phyloP scores from a whole-genome alignment of 202 grass and related monocot genomes.

The Tripidium arundinaceum region DNA sequence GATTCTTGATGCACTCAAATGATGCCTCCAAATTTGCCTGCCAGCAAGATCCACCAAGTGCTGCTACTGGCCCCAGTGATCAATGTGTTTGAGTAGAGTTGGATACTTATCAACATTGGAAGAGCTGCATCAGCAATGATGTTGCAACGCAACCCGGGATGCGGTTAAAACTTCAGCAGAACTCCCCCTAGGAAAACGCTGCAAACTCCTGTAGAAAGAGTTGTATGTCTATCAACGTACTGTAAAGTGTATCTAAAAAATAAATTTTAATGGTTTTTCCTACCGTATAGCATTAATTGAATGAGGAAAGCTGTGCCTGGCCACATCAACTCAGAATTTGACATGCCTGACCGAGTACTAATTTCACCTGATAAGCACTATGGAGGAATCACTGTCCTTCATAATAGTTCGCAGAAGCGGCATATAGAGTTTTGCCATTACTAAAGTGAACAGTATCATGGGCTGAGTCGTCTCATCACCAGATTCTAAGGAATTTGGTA shows the following conservation, averaged over 20 bases:
- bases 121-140: too few relatives aligned
- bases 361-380: not conserved
- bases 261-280: too few relatives aligned
- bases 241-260: too few relatives aligned
- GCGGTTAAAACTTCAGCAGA: too few relatives aligned
- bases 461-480: constrained; percentile 6
- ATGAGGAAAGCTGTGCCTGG: not conserved
- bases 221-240: too few relatives aligned
- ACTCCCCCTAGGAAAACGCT: too few relatives aligned
- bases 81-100: not conserved
- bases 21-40: constrained; percentile 8
- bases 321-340: not conserved
- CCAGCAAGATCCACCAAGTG: constrained; percentile 11
- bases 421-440: not conserved
- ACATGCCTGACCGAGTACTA: too few relatives aligned
- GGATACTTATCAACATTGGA: not conserved
- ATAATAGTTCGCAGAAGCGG: not conserved
- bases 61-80: not conserved
- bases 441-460: not conserved
- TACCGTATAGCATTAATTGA: not conserved
- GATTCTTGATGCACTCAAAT: constrained; percentile 13
- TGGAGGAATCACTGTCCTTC: not conserved
- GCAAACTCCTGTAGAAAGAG: too few relatives aligned
- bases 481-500: constrained; percentile 5
- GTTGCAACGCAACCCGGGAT: too few relatives aligned